Evolutionary conservation across 495 filamentous ascomycete genomes (phyloP), one percentile per base, ranked within the genome.

Genomic region (Lasiosphaeris hirsuta): DNA sequence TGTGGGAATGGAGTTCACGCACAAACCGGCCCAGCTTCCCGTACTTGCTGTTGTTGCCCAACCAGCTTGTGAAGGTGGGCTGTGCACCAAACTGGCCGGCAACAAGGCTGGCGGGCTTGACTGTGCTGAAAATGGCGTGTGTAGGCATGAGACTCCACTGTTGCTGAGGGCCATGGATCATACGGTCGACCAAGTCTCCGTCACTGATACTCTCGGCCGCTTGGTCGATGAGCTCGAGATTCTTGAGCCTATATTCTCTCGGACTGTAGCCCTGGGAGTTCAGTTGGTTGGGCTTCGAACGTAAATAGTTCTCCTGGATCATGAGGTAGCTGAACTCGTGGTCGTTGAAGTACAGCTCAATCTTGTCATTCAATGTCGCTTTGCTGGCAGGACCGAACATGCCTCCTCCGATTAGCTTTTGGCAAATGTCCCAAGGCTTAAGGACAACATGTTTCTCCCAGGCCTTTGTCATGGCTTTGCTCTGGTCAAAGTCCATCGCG

Each of bases 341-440:
- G 62, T 99, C 94, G 66, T 97, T 96, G 80, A 99, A 99, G 72
- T 99, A 99, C 1, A 99, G 84, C 72, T 97, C 92, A 56, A 92
- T 92, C 75, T 99, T 99, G 69, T 99, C 92, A 65, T 96, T 97
- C 45, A 97, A 74, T 0, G 90, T 93, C 7, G 88, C 76, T 56
- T 86, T 95, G 71, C 89, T 93, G 54, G 81, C 84, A 10, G 82
- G 81, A 39, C 86, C 82, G 64, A 97, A 99, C 75, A 96, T 85
- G 50, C 90, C 90, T 1, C 88, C 86, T 30, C 84, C 91, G 14
- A 99, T 82, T 63, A 99, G 87, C 74, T 96, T 97, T 67, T 86
- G 81, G 57, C 86, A 89, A 69, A 99, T 97, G 69, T 99, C 94
- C 95, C 95, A 99, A 1, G 94, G 94, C 71, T 96, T 97, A 17